Percentiles rank a stretch among this genome's conserved stretches.
These are phyloP conservation scores for Rhypophila decipiens DNA, from an alignment of 495 filamentous ascomycete genomes.

Conservation along the genomic window DNA sequence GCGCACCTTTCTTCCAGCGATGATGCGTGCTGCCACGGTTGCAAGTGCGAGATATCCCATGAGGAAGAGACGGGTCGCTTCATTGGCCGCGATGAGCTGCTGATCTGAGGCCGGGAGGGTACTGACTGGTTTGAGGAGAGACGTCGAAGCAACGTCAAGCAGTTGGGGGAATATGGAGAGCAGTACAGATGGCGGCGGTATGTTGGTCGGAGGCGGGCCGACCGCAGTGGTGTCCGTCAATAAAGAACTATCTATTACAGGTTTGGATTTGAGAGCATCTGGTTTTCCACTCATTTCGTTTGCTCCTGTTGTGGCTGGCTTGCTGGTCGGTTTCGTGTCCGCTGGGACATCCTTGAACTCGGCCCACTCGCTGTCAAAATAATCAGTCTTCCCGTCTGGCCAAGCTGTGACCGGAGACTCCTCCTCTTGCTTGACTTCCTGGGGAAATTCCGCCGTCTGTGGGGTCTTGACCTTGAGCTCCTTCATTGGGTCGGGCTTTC, in stretches of 20 bases:
- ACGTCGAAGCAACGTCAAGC: constrained; percentile 48
- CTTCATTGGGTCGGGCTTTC: constrained; percentile 37
- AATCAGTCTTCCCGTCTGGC: constrained; percentile 29
- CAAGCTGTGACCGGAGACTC: constrained; percentile 42
- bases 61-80: constrained; percentile 48
- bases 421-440: constrained; percentile 21
- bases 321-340: constrained; percentile 11
- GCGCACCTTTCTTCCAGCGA: constrained; percentile 77
- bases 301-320: neutral
- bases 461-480: constrained; percentile 37
- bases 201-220: constrained; percentile 67
- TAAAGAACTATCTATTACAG: no score
- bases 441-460: constrained; percentile 21
- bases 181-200: constrained; percentile 80
- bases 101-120: constrained; percentile 45
- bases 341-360: constrained; percentile 47
- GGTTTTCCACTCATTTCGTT: constrained; percentile 4
- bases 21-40: constrained; percentile 67
- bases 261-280: neutral
- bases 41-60: constrained; percentile 49
- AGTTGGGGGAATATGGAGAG: constrained; percentile 66
- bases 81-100: constrained; percentile 51
- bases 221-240: neutral
- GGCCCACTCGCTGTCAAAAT: constrained; percentile 51
- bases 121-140: constrained; percentile 50